A percentile compares a stretch with the other conserved stretches of the same genome.
phyloP scores from a whole-genome alignment of 768 basidiomycete species.

The Rhizopogon sp. region DNA sequence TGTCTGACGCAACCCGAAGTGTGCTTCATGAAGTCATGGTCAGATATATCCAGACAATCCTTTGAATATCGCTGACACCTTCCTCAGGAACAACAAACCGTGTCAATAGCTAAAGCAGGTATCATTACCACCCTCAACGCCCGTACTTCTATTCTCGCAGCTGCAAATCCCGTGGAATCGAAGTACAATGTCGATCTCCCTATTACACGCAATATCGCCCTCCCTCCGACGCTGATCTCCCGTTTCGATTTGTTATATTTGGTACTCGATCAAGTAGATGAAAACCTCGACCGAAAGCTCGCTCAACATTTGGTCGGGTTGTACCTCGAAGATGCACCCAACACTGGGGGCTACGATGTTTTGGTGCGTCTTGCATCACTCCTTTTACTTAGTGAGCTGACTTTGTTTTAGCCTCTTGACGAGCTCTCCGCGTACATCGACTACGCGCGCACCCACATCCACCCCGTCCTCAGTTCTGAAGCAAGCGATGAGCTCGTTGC shows the following conservation, averaged over 20 bases:
- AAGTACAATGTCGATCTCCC: slow-evolving; percentile 91
- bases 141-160: slow-evolving; percentile 95
- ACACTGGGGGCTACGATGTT: slow-evolving; percentile 60
- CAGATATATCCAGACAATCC: slow-evolving; percentile 11
- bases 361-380: slow-evolving; percentile 48
- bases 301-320: slow-evolving; percentile 91
- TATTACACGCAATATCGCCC: slow-evolving; percentile 93
- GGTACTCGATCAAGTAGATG: slow-evolving; percentile 92
- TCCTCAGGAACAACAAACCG: slow-evolving; percentile 95
- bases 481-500: slow-evolving; percentile 81
- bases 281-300: slow-evolving; percentile 75
- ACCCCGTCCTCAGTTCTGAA: slow-evolving; percentile 81
- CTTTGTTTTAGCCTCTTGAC: slow-evolving; percentile 63
- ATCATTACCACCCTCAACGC: slow-evolving; percentile 99
- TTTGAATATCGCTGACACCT: neutral
- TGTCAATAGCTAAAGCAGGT: slow-evolving; percentile 97
- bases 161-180: slow-evolving; percentile 94
- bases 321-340: slow-evolving; percentile 88
- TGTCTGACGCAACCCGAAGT: slow-evolving; percentile 96
- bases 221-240: slow-evolving; percentile 96
- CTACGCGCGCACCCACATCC: slow-evolving; percentile 80
- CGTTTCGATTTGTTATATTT: slow-evolving; percentile 96
- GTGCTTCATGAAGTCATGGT: slow-evolving; percentile 99
- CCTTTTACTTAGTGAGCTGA: slow-evolving; percentile 5
- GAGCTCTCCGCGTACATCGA: slow-evolving; percentile 93